Evolutionary conservation across 441 rosid genomes (phyloP).

Genomic region (Iberis amara): DNA sequence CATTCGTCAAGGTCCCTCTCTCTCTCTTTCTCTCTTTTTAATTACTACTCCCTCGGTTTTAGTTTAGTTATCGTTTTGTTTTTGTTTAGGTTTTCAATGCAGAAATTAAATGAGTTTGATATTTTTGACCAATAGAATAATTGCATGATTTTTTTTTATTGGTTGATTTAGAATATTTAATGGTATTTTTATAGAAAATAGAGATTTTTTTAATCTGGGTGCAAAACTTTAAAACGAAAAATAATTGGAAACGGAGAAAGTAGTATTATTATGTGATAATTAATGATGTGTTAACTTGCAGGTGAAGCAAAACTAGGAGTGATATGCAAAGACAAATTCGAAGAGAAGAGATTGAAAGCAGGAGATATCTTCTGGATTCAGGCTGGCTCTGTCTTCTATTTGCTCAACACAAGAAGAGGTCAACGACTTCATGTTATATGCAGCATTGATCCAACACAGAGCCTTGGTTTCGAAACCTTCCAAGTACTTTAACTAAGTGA

Average conservation of each 20-base stretch:
- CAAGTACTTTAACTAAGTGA: slow-evolving; percentile 39
- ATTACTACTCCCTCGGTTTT: too few species aligned
- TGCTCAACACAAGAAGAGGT: slow-evolving; percentile 51
- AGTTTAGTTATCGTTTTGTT: too few species aligned
- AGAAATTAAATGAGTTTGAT: too few species aligned
- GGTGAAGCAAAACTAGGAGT: slow-evolving; percentile 81
- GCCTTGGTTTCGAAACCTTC: slow-evolving; percentile 51
- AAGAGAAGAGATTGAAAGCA: slow-evolving; percentile 44
- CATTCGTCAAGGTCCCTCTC: slow-evolving; percentile 44
- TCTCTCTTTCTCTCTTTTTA: background rate
- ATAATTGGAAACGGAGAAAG: too few species aligned
- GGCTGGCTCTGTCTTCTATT: slow-evolving; percentile 79
- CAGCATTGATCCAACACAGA: slow-evolving; percentile 63
- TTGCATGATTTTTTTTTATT: too few species aligned
- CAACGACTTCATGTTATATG: slow-evolving; percentile 65
- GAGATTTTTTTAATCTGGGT: too few species aligned
- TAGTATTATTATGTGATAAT: background rate
- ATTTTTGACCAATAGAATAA: too few species aligned
- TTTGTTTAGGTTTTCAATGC: too few species aligned
- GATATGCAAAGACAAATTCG: slow-evolving; percentile 46
- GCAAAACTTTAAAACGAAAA: too few species aligned
- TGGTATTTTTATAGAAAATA: too few species aligned
- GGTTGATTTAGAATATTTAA: too few species aligned
- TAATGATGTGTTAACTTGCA: slow-evolving; percentile 31
- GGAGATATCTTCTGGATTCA: slow-evolving; percentile 67